Evolutionary conservation across 805 yeast species (phyloP), one percentile per base, ranked within the genome.

Genomic region (Ogataea nonfermentans): DNA sequence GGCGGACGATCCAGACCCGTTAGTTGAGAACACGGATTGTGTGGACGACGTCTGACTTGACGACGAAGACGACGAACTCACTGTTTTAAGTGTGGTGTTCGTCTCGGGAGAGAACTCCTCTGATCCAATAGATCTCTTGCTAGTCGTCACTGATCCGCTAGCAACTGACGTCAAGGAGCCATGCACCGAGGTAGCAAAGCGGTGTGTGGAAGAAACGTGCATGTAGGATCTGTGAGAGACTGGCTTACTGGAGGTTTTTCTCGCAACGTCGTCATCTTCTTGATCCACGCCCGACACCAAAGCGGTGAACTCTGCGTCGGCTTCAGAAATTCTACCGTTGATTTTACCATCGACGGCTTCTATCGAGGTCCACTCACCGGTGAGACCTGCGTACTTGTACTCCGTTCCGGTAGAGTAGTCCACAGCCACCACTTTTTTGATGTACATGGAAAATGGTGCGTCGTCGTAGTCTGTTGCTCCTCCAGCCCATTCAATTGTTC

Each of bases 401-500:
- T 70, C 67, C 2, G 66, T 51, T 35, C 90, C 91, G 15, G 79
- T 66, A 1, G 88, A 81, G 56, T 81, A 83, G 61, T 83, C 89
- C 16, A 79, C 67, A n/a, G 85, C 82, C 20, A 70, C 59, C 29
- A 87, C 55, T 4, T 71, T 66, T 54, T 79, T 67, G 49, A 89
- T 70, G 48, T 69, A 55, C 84, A 85, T 82, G 13, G 78, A 55
- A 62, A 79, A 86, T 36, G 93, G 91, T 19, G 78, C 86, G 19
- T 74, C 56, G 4, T 74, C 46, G 55, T 78, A 83, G 56, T 84
- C 81, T 10, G 88, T 78, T 13, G 50, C 43, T 41, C 95, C 95
- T 43, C 91, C 91, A 4, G 91, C 88, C 93, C 93, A 84, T 53
- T 77, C 78, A 41, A 84, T 81, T 2, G 90, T 82, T 35, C 91